These are phyloP conservation scores for Aspergillus baeticus DNA, from an alignment of 495 filamentous ascomycete genomes.

Conservation along the genomic window DNA sequence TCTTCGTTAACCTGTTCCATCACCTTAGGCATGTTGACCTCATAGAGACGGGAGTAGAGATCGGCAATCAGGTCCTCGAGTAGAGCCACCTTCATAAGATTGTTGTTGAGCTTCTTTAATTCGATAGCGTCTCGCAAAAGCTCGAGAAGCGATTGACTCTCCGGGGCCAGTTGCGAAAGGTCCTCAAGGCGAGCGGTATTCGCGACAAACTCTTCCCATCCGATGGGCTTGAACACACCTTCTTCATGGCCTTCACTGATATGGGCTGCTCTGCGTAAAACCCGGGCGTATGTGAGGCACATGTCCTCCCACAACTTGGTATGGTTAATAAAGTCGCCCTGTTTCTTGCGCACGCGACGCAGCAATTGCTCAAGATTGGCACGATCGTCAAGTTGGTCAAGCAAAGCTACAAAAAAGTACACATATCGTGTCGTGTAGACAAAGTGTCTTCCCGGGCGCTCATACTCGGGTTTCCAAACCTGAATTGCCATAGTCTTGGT, in stretches of 20 bases:
- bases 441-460: slow-evolving; percentile 88
- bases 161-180: slow-evolving; percentile 43
- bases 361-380: slow-evolving; percentile 76
- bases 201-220: slow-evolving; percentile 75
- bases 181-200: slow-evolving; percentile 55
- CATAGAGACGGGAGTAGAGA: slow-evolving; percentile 78
- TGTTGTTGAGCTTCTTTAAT: slow-evolving; percentile 85
- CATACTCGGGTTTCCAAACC: slow-evolving; percentile 93
- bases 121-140: slow-evolving; percentile 82
- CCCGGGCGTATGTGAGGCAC: slow-evolving; percentile 67
- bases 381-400: slow-evolving; percentile 75
- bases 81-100: slow-evolving; percentile 75
- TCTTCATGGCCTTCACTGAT: slow-evolving; percentile 70
- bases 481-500: slow-evolving; percentile 93
- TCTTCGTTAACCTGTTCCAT: slow-evolving; percentile 49
- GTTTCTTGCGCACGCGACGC: slow-evolving; percentile 77
- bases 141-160: slow-evolving; percentile 52
- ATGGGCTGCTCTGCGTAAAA: slow-evolving; percentile 67
- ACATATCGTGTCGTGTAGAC: slow-evolving; percentile 93
- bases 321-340: slow-evolving; percentile 83
- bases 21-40: slow-evolving; percentile 47
- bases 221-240: slow-evolving; percentile 74
- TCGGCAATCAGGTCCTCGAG: slow-evolving; percentile 92
- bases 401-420: slow-evolving; percentile 70
- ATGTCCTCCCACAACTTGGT: slow-evolving; percentile 79